Conservation (phyloP, 2,329 filamentous ascomycete genomes). For the Amesomyces nigricolor region DNA sequence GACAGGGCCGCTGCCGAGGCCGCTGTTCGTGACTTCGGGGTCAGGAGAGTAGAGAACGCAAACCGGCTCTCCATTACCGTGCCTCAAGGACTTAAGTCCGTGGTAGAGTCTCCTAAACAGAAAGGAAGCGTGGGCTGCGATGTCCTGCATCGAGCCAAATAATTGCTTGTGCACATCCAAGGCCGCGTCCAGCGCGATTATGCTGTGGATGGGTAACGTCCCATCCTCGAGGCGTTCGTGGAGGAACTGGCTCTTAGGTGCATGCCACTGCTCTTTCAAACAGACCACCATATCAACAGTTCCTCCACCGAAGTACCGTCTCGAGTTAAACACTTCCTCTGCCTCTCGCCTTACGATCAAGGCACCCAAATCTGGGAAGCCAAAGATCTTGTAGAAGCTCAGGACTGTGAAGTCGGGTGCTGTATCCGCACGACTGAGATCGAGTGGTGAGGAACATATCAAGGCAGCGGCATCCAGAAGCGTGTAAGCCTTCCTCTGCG, state of each 20-base stretch:
- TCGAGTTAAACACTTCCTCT: constrained; percentile 55
- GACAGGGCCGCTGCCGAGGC: constrained; percentile 59
- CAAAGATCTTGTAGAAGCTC: constrained; percentile 97
- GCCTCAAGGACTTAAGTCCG: constrained; percentile 54
- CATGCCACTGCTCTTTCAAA: constrained; percentile 76
- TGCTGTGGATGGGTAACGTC: constrained; percentile 83
- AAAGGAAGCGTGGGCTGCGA: constrained; percentile 66
- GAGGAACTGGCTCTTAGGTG: constrained; percentile 61
- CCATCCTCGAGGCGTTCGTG: constrained; percentile 88
- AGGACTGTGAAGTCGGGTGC: constrained; percentile 81
- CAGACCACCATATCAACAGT: constrained; percentile 87
- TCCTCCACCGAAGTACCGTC: constrained; percentile 87
- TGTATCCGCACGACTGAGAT: constrained; percentile 54
- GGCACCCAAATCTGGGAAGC: constrained; percentile 85
- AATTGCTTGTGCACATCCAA: constrained; percentile 62
- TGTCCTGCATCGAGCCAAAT: constrained; percentile 63
- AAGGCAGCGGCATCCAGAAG: constrained; percentile 80
- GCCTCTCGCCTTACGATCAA: constrained; percentile 73
- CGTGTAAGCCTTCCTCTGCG: constrained; percentile 47
- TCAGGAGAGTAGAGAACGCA: constrained; percentile 58
- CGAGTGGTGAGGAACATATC: constrained; percentile 68
- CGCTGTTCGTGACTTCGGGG: constrained; percentile 25
- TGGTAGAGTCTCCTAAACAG: constrained; percentile 56
- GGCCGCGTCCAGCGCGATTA: constrained; percentile 73
- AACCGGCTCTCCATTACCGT: constrained; percentile 61